Base-by-base conservation (phyloP, 2,329 filamentous ascomycete genomes). In the Pseudovirgaria hyperparasitica region DNA sequence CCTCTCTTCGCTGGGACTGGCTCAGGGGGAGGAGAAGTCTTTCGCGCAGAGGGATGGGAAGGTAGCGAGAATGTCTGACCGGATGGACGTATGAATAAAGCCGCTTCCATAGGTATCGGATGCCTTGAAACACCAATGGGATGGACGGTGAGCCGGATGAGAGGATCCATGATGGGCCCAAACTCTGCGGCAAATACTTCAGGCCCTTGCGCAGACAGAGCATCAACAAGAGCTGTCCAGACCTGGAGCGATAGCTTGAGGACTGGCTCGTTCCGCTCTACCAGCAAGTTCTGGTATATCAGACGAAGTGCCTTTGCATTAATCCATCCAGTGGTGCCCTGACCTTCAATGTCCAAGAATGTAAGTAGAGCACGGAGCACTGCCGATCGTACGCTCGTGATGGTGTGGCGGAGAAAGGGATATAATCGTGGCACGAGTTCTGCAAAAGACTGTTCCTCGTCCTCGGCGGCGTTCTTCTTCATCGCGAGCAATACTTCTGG, bases 361-460 rank as follows among this genome's bases (percentile, higher is more conserved):
- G 90, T 98, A 42, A 86, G 73, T 16, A 98, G 64, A 19, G 90
- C 90, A 44, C 92, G 84, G 24, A 98, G 65, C 4, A 98, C 90
- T 7, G 90, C 87, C 21, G 87, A 77, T 28, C 90, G 81, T 25
- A 98, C 90, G 30, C 82, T 93, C 2, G 85, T 93, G 42, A 98
- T 96, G 5, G 92, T 98, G 52, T 98, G 90, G 31, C 90, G 78
- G 23, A 98, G 62, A 65, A 98, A 98, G 3, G 87, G 87, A 46
- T 94, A 98, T 3, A 98, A 72, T 23, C 90, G 75, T 14, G 92
- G 90, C 5, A 98, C 87, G 17, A 98, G 67, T 35, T 90, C 73
- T 4, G 82, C 82, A 50, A 98, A 98, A 1, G 87, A 93, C 29
- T 87, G 78, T 40, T 86, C 78, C 9, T 82, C 70, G 44, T 94